Evolutionary conservation across 441 rosid genomes (phyloP).

Genomic region (Populus trichocarpa): DNA sequence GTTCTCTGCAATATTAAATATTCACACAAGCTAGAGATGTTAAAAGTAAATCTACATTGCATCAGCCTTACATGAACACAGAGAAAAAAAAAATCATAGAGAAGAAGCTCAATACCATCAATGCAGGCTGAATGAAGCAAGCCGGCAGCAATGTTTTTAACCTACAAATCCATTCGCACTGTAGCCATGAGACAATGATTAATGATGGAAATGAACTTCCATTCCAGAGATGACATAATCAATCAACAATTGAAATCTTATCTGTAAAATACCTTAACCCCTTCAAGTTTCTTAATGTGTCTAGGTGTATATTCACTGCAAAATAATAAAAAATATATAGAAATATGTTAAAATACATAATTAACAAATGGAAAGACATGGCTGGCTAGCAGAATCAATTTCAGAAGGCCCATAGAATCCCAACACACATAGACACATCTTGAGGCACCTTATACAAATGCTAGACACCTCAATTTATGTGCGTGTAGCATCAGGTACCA

Average conservation of each 20-base stretch:
- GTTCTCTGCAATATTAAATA: constrained; percentile 54
- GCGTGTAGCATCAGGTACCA: background rate
- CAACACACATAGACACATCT: background rate
- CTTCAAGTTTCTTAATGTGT: constrained; percentile 80
- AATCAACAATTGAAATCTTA: constrained; percentile 14
- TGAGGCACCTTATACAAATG: background rate
- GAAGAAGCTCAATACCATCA: constrained; percentile 52
- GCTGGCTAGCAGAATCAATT: background rate
- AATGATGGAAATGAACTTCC: constrained; percentile 5
- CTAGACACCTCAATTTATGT: background rate
- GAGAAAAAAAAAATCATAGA: background rate
- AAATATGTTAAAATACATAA: constrained; percentile 1
- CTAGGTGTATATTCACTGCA: constrained; percentile 94
- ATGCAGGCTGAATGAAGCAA: constrained; percentile 86
- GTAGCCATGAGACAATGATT: constrained; percentile 22
- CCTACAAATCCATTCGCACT: constrained; percentile 36
- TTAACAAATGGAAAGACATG: constrained; percentile 3
- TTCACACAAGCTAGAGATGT: constrained; percentile 17
- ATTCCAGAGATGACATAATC: constrained; percentile 12
- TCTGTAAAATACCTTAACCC: constrained; percentile 53
- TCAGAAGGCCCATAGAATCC: background rate
- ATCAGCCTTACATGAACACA: background rate
- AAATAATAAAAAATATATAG: constrained; percentile 12
- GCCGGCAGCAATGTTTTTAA: constrained; percentile 79
- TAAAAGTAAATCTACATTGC: background rate